phyloP scores from a whole-genome alignment of 176 grass and related monocot species.

The Secale cereale region DNA sequence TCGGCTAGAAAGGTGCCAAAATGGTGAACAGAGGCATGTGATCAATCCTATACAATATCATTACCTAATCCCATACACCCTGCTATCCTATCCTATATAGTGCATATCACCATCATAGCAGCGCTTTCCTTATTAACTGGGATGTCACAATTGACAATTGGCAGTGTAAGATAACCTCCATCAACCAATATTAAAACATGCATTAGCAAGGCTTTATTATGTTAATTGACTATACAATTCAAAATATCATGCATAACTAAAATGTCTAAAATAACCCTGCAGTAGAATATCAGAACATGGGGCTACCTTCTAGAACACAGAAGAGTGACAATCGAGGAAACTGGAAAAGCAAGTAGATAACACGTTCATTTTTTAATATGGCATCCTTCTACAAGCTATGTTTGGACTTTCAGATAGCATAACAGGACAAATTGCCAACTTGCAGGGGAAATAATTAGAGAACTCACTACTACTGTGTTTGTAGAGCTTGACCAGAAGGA shows the following conservation, averaged over 20 bases:
- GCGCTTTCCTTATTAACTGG: background rate
- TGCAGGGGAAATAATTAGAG: conserved; percentile 8
- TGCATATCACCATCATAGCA: conserved; percentile 7
- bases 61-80: background rate
- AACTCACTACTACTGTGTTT: background rate
- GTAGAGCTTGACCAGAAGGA: conserved; percentile 14
- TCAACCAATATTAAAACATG: background rate
- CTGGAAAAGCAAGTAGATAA: background rate
- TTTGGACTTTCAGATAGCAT: conserved; percentile 16
- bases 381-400: conserved; percentile 3
- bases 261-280: background rate
- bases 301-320: conserved; percentile 18
- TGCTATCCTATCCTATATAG: background rate
- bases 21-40: background rate
- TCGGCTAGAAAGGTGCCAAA: background rate
- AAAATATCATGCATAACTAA: background rate
- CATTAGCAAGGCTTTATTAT: background rate
- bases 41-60: background rate
- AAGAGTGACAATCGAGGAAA: background rate
- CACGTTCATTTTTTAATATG: conserved; percentile 14
- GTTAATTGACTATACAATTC: conserved; percentile 4
- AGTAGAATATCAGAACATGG: conserved; percentile 16
- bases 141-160: background rate
- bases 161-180: background rate
- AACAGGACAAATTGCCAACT: conserved; percentile 12